Conservation (phyloP, 768 basidiomycete genomes). For the Mycena metata region DNA sequence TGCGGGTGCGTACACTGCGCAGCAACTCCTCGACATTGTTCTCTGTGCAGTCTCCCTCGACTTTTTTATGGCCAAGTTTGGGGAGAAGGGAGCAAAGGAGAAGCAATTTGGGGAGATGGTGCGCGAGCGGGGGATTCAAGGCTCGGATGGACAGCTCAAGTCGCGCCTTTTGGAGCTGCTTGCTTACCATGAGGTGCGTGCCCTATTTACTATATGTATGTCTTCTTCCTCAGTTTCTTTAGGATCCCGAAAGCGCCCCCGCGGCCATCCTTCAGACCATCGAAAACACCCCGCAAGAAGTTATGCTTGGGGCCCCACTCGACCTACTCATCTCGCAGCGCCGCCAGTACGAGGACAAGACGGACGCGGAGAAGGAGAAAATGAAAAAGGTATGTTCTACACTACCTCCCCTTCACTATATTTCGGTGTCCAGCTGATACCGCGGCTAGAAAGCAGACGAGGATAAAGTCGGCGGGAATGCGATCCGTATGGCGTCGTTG, state of each 20-base stretch:
- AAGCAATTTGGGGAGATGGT: too few relatives aligned
- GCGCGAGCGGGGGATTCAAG: too few relatives aligned
- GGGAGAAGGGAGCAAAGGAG: too few relatives aligned
- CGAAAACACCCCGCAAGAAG: not conserved
- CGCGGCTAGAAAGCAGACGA: not conserved
- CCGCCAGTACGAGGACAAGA: not conserved
- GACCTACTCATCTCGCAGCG: not conserved
- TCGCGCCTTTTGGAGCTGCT: slow-evolving; percentile 2
- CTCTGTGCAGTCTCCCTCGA: too few relatives aligned
- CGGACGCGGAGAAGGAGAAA: slow-evolving; percentile 12
- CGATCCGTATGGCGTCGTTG: not conserved
- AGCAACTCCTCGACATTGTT: too few relatives aligned
- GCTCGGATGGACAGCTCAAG: too few relatives aligned
- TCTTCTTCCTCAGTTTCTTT: not conserved
- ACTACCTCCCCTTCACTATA: too few relatives aligned
- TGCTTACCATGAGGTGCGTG: slow-evolving; percentile 15
- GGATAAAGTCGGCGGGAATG: not conserved
- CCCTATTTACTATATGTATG: too few relatives aligned
- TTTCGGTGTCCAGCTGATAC: not conserved
- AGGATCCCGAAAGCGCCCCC: not conserved
- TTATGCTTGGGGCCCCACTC: not conserved
- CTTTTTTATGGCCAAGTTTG: too few relatives aligned
- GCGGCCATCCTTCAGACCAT: not conserved
- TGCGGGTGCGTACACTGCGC: too few relatives aligned
- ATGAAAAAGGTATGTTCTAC: slow-evolving; percentile 8